Percentiles rank a stretch among this genome's conserved stretches.
Conservation (phyloP, 257 asterid species). For the Lycium ferocissimum region DNA sequence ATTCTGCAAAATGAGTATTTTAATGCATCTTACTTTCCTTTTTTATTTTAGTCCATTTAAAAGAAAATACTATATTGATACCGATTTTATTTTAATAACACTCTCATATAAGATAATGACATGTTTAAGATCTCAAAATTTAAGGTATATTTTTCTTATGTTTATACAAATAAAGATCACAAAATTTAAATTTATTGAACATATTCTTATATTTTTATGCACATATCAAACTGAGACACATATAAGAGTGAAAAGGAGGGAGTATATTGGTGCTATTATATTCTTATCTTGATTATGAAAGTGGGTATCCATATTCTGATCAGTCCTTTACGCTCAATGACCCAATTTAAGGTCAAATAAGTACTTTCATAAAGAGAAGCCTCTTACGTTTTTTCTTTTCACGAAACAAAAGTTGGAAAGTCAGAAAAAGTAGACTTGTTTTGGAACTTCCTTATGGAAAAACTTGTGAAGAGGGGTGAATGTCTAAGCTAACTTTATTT, state of each 20-base stretch:
- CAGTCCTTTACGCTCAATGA: neutral
- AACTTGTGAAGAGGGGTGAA: neutral
- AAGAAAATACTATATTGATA: no score
- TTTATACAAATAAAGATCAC: neutral
- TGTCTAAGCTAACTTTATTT: no score
- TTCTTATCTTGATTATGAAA: neutral
- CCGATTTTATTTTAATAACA: no score
- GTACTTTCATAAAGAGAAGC: neutral
- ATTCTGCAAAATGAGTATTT: neutral
- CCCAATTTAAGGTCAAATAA: neutral
- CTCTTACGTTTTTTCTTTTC: neutral
- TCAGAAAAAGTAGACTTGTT: neutral
- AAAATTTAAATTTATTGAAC: no score
- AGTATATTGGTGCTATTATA: neutral
- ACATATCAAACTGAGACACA: neutral
- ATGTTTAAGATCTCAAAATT: neutral
- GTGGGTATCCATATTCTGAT: neutral
- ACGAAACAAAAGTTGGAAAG: neutral
- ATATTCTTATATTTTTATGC: neutral
- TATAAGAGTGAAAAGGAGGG: neutral
- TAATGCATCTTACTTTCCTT: no score
- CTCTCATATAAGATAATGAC: no score
- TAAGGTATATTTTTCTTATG: neutral
- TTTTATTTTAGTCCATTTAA: no score
- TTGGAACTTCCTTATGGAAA: neutral